phyloP scores from a whole-genome alignment of 768 basidiomycete species.

The Crucibulum laeve region DNA sequence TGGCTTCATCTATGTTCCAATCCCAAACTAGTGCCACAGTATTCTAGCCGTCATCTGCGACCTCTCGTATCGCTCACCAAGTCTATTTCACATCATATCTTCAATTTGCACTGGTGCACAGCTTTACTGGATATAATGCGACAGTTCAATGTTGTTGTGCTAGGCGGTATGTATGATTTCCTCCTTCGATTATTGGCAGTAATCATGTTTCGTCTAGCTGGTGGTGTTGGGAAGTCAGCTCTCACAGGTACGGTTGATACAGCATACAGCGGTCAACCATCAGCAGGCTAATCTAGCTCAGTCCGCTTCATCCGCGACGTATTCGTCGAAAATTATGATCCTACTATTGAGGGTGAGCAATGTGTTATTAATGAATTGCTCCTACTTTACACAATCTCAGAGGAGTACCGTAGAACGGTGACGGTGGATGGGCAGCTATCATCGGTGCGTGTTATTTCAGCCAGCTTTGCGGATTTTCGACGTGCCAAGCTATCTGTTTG shows the following conservation, averaged over 20 bases:
- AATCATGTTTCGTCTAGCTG: conserved; percentile 42
- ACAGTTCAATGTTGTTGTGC: conserved; percentile 73
- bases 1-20: no score
- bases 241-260: conserved; percentile 47
- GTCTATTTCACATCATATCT: no score
- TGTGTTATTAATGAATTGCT: neutral
- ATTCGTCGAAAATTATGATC: conserved; percentile 76
- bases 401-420: conserved; percentile 65
- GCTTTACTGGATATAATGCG: conserved; percentile 37
- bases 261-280: neutral
- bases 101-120: neutral
- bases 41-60: no score
- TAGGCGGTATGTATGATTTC: conserved; percentile 54
- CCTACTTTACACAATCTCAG: conserved; percentile 30
- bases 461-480: neutral
- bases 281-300: conserved; percentile 9
- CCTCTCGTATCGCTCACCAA: no score
- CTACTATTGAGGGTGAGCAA: conserved; percentile 73
- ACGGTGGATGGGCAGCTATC: conserved; percentile 63
- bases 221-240: conserved; percentile 87
- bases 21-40: no score
- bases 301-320: conserved; percentile 71
- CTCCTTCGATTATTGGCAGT: neutral
- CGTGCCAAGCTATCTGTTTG: conserved; percentile 5
- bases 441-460: conserved; percentile 40